Conservation (phyloP, 305 asterid genomes). For the Plantago coronopus region DNA sequence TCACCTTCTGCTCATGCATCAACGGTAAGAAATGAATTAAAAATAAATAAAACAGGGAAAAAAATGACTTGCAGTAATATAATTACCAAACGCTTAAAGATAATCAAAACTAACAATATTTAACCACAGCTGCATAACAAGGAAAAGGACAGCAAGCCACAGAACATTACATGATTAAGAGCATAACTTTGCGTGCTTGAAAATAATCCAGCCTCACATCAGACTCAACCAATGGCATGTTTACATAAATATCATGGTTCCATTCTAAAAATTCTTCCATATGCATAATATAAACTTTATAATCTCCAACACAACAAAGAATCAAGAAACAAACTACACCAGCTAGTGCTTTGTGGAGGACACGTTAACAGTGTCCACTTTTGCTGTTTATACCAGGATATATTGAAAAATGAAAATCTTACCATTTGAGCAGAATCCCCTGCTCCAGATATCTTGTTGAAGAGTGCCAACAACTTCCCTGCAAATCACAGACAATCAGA, state of each 20-base stretch:
- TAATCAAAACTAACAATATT: too few species aligned
- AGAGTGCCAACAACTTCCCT: slow-evolving; percentile 41
- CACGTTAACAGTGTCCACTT: too few species aligned
- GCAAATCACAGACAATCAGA: slow-evolving; percentile 28
- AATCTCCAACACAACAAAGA: too few species aligned
- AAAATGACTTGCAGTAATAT: not conserved
- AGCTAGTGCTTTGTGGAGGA: too few species aligned
- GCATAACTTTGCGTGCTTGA: slow-evolving; percentile 7
- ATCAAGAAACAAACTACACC: too few species aligned
- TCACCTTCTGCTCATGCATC: slow-evolving; percentile 54
- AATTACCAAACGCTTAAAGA: slow-evolving; percentile 18
- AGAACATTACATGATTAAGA: slow-evolving; percentile 14
- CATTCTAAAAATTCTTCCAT: not conserved
- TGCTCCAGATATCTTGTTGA: slow-evolving; percentile 43
- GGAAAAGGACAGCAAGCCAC: slow-evolving; percentile 4
- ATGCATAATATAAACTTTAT: too few species aligned
- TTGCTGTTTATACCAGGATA: too few species aligned
- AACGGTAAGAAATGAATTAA: slow-evolving; percentile 12
- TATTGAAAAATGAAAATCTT: slow-evolving; percentile 12
- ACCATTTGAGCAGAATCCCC: slow-evolving; percentile 62
- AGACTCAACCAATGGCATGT: not conserved
- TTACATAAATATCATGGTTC: not conserved
- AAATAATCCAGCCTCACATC: not conserved
- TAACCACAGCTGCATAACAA: too few species aligned
- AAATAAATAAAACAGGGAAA: slow-evolving; percentile 1